phyloP scores from a whole-genome alignment of 169 alveolate genomes.

The Cystoisospora suis region DNA sequence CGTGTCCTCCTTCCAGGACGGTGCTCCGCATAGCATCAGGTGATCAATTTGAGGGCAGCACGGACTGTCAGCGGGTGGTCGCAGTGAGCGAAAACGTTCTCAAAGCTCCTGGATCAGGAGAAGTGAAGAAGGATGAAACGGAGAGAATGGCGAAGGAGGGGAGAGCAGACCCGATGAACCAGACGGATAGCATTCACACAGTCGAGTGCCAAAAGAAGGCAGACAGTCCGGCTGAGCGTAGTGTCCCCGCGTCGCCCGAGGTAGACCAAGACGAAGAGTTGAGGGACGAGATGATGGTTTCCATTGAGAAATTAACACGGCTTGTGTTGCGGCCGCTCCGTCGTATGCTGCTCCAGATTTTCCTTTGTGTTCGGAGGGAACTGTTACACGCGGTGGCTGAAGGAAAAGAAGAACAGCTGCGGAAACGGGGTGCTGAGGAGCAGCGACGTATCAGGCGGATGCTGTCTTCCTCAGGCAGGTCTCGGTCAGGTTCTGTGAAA shows the following conservation, averaged over 20 bases:
- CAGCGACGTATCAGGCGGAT: no score
- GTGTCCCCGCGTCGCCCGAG: not conserved
- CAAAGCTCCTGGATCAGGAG: conserved; percentile 13
- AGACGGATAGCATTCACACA: not conserved
- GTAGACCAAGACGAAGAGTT: no score
- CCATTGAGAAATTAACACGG: not conserved
- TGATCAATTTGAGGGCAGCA: not conserved
- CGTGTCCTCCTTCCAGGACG: not conserved
- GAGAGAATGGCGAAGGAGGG: not conserved
- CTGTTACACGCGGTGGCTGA: conserved; percentile 7
- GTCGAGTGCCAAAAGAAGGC: not conserved
- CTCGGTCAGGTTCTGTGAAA: no score
- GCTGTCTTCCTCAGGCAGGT: no score
- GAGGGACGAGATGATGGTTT: no score
- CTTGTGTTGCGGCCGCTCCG: not conserved
- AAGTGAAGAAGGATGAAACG: not conserved
- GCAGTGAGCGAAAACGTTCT: no score
- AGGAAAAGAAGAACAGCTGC: not conserved
- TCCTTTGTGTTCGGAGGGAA: not conserved
- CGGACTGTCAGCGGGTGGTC: not conserved
- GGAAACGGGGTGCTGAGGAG: not conserved
- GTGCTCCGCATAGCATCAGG: not conserved
- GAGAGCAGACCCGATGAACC: no score
- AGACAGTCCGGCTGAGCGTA: not conserved
- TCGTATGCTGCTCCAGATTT: conserved; percentile 28